Evolutionary conservation across 805 yeast species (phyloP), one percentile per base, ranked within the genome.

Genomic region (Saccharomycopsis fodiens): DNA sequence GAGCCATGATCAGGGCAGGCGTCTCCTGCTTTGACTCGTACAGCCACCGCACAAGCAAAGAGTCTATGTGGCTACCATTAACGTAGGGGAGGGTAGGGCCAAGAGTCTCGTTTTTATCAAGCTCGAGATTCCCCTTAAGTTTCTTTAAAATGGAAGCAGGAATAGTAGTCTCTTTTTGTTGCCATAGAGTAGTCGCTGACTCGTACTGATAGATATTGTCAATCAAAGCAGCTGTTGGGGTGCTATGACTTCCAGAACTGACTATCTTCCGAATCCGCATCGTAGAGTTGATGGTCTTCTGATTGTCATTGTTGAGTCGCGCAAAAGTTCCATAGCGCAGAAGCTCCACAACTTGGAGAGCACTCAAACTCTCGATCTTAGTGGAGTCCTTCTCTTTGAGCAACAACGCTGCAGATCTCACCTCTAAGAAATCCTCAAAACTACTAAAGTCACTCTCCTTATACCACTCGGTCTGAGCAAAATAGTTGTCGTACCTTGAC

Each of bases 11-110:
- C 2, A 63, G 64, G 1, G 73, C 67, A 0, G 87, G 75, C 8
- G 79, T 67, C 47, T 82, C 94, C 50, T 79, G 81, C 31, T 83
- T 72, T 0, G 94, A 82, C 39, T 71, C 74, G 0, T 85, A 71
- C 30, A 78, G 63, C 96, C 96, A 88, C 39, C 74, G 69, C 0
- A 80, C 80, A 34, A 83, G 54, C 4, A 59, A 54, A 10, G 70
- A 69, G 53, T 54, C 74, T 52, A 61, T 34, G 8, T 55, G 50
- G 6, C 63, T 58, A 4, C 52, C 45, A 0, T 61, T 52, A 2
- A 62, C 42, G 1, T 46, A 47, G 4, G 59, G 29, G 1, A 50
- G 16, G 6, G 49, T 54, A 17, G 54, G 27, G 4, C 23, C n/a
- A 4, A 48, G 7, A 16, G 49, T 56, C 29, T 22, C 36, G 38